Percentiles rank a stretch among this genome's conserved stretches.
Evolutionary conservation across 768 basidiomycete species (phyloP).

Genomic region (Clitopilus passeckerianus): DNA sequence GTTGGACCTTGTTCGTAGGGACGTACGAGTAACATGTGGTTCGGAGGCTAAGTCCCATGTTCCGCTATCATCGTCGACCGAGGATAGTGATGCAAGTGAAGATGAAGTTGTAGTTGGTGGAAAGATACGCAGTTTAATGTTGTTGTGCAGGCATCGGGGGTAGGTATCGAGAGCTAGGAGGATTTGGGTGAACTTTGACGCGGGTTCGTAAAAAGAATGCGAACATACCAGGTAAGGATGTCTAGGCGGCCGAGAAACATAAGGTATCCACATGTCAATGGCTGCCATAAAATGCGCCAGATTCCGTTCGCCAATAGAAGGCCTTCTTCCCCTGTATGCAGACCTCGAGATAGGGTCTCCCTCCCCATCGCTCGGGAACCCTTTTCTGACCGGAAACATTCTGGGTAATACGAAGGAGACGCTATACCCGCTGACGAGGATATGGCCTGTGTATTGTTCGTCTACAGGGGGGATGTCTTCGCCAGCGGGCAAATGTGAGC

Average conservation of each 20-base stretch:
- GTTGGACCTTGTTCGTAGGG: conserved; percentile 46
- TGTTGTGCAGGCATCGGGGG: conserved; percentile 77
- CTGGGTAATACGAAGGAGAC: conserved; percentile 75
- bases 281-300: conserved; percentile 76
- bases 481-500: conserved; percentile 17
- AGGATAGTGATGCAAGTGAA: conserved; percentile 73
- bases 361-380: conserved; percentile 21
- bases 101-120: conserved; percentile 48
- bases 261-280: conserved; percentile 73
- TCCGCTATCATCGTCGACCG: conserved; percentile 62
- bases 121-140: conserved; percentile 69
- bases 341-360: conserved; percentile 18
- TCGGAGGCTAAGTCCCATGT: conserved; percentile 77
- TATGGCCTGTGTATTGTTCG: conserved; percentile 64
- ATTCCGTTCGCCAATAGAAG: conserved; percentile 56
- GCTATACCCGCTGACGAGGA: conserved; percentile 72
- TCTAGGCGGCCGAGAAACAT: conserved; percentile 58
- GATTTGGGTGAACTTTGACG: conserved; percentile 2
- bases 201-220: not conserved
- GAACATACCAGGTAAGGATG: conserved; percentile 67
- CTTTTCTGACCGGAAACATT: conserved; percentile 39
- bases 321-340: conserved; percentile 35
- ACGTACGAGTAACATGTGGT: conserved; percentile 62
- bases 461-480: conserved; percentile 46
- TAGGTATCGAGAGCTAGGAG: conserved; percentile 66